phyloP scores from a whole-genome alignment of 2,329 filamentous ascomycete species.

The Ceratocystis eucalypticola region DNA sequence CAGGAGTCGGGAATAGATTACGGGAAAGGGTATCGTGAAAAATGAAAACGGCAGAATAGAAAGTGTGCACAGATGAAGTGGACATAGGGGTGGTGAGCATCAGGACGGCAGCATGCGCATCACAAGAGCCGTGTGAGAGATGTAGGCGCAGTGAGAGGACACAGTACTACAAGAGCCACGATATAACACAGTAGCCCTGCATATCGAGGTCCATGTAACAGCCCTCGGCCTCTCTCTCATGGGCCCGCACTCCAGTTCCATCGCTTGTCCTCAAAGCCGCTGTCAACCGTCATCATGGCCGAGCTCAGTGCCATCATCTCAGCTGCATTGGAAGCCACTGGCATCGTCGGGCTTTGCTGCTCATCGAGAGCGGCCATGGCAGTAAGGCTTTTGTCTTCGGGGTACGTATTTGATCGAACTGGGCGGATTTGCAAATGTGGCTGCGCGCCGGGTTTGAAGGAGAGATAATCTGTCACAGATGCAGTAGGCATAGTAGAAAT shows the following conservation, averaged over 20 bases:
- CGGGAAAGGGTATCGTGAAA: not conserved
- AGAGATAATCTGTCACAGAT: not conserved
- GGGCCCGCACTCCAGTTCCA: constrained; percentile 35
- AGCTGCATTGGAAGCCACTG: constrained; percentile 4
- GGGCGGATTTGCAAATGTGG: not conserved
- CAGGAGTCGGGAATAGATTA: not conserved
- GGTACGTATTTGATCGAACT: not conserved
- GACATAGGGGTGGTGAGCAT: not conserved
- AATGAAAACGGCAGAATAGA: not conserved
- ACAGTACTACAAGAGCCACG: not conserved
- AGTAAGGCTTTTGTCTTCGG: not conserved
- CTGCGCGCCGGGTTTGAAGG: not conserved
- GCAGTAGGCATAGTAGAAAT: not conserved
- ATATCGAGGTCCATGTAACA: not conserved
- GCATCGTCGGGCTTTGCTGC: constrained; percentile 4
- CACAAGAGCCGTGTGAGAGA: too few relatives aligned
- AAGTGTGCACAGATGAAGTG: not conserved
- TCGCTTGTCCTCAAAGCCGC: constrained; percentile 45
- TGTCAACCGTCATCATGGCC: constrained; percentile 44
- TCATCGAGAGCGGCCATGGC: not conserved
- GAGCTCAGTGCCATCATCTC: constrained; percentile 30
- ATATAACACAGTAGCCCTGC: not conserved
- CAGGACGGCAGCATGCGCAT: not conserved
- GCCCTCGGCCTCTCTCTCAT: not conserved
- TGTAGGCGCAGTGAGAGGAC: too few relatives aligned